A percentile compares a stretch with the other conserved stretches of the same genome.
Conservation (phyloP, 305 asterid genomes). For the Andrographis paniculata region DNA sequence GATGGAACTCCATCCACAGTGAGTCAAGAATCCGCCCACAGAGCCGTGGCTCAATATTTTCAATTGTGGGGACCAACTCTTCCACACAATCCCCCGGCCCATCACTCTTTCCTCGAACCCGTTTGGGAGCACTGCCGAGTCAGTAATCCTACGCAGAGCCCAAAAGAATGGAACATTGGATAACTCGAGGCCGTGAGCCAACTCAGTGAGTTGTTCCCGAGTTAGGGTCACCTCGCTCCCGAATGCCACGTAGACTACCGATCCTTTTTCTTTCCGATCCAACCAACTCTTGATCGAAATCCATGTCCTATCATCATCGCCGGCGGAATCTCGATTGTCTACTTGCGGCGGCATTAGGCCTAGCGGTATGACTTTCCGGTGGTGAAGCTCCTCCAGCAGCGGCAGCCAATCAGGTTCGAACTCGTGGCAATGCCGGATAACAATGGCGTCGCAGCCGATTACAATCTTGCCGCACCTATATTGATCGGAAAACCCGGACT, state of each 20-base stretch:
- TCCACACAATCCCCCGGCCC: constrained; percentile 40
- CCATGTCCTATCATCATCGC: no score
- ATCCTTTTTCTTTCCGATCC: background rate
- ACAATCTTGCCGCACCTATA: constrained; percentile 12
- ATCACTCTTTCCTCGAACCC: constrained; percentile 43
- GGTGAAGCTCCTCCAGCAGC: background rate
- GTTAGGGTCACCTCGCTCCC: constrained; percentile 38
- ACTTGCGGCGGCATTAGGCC: constrained; percentile 1
- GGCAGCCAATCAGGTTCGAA: constrained; percentile 1
- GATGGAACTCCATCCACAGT: constrained; percentile 47
- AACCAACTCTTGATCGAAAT: background rate
- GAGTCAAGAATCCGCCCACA: constrained; percentile 46
- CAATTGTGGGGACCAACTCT: constrained; percentile 47
- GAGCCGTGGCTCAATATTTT: constrained; percentile 38
- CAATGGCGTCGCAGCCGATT: background rate
- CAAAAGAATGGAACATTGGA: constrained; percentile 39
- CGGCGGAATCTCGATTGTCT: no score
- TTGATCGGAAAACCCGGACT: constrained; percentile 20
- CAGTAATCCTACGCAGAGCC: constrained; percentile 24
- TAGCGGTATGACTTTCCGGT: background rate
- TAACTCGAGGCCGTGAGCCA: constrained; percentile 41
- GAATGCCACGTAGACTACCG: constrained; percentile 37
- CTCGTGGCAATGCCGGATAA: background rate
- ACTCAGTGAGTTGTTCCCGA: constrained; percentile 31
- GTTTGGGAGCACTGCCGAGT: constrained; percentile 21